Evolutionary conservation across 768 basidiomycete genomes (phyloP), one percentile per base, ranked within the genome.

Genomic region (Tylopilus vinaceipallidus): DNA sequence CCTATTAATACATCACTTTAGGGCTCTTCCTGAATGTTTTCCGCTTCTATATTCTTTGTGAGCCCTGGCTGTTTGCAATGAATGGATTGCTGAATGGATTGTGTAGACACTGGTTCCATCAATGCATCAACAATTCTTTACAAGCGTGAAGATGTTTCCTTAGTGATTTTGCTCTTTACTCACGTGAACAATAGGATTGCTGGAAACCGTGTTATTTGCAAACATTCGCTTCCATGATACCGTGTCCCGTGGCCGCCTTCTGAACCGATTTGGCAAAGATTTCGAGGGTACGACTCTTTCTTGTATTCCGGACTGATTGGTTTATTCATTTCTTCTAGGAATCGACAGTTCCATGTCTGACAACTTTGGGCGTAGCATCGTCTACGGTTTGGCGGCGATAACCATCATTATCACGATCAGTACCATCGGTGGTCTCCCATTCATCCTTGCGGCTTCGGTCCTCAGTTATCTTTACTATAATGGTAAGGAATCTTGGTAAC

Each of bases 221-320:
- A 82, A 91, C 39, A 84, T 95, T 49, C 81, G 93, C 35, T 95
- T 97, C 76, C 94, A 95, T 58, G 94, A 97, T 61, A 97, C 93
- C 0, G 81, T 91, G 2, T 90, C 86, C 43, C 81, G 91, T 32
- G 94, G 94, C 6, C 82, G 92, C 2, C 71, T 90, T 10, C 68
- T 94, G 32, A 91, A 94, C 57, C 75, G 91, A 39, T 88, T 89
- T 54, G 92, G 93, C 36, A 95, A 95, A 66, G 93, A 95, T 63
- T 88, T 95, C 48, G 91, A 94, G 72, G 88, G 77, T 70, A 49
- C 24, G 52, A 33, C 10, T 34, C 4, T 19, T 20, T 17, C 29
- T 14, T 13, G 22, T 17, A 3, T 17, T 7, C 13, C 23, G 26
- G 10, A 24, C 23, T 11, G 4, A n/a, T 35, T 12, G 42, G 46